Evolutionary conservation across 2,329 filamentous ascomycete species (phyloP), one percentile per base, ranked within the genome.

Genomic region (Seiridium cupressi): DNA sequence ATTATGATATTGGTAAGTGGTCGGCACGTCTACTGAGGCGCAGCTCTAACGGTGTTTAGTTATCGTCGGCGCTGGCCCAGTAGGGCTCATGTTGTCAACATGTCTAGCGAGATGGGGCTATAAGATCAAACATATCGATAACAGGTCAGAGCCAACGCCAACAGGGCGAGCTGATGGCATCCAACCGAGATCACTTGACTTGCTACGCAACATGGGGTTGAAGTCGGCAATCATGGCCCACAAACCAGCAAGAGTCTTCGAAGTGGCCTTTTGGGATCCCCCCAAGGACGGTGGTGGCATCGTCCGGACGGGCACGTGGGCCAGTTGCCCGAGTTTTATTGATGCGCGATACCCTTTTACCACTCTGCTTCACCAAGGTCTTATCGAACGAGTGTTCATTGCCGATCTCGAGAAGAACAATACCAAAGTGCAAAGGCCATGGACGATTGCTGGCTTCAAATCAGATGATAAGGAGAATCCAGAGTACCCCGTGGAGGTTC

Each of bases 91-190:
- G 77, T 84, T 97, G 32, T 95, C 92, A 7, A 93, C 93, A 36
- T 94, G 91, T 72, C 84, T 97, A 63, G 91, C 92, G 62, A 84
- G 93, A 79, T 97, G 93, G 92, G 93, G 93, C 26, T 97, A 97
- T 81, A 92, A 87, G 74, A 92, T 97, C 75, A 96, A 94, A 81
- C 92, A 97, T 77, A 92, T 97, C 71, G 93, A 97, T 77, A 96
- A 96, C 76, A 85, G 93, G 61, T 82, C 92, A 2, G 90, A 94
- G 69, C 93, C 93, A 13, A 97, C 93, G 10, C 71, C 86, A 2
- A 96, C 92, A 26, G 93, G 93, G 57, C 90, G 93, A 64, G 93
- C 93, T 59, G 93, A 97, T 76, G 93, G 92, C 63, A 96, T 97
- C 60, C 93, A 97, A 77, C 93, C 93, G 44, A 88, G 93, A 44